Evolutionary conservation across 2,329 filamentous ascomycete species (phyloP).

Genomic region (Incumbomyces lentus): DNA sequence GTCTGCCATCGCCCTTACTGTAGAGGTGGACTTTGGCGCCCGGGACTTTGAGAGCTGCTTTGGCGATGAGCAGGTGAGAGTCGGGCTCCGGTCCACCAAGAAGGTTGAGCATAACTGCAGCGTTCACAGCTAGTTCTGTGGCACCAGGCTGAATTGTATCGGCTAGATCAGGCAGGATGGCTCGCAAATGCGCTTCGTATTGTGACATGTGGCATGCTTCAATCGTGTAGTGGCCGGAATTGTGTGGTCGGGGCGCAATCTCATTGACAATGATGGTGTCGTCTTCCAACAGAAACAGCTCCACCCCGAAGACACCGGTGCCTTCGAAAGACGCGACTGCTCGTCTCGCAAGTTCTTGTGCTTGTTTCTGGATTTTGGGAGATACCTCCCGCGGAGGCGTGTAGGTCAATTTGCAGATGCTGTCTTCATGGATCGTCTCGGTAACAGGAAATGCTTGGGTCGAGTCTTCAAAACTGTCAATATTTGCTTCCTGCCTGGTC

Average conservation of each 20-base stretch:
- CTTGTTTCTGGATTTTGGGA: conserved; percentile 49
- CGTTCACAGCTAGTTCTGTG: conserved; percentile 35
- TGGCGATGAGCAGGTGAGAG: conserved; percentile 50
- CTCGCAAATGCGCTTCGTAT: conserved; percentile 78
- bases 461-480: conserved; percentile 32
- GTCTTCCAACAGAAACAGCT: conserved; percentile 79
- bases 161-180: conserved; percentile 54
- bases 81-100: conserved; percentile 48
- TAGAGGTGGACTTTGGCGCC: conserved; percentile 71
- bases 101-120: conserved; percentile 46
- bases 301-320: conserved; percentile 88
- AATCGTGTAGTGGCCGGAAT: conserved; percentile 91
- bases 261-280: conserved; percentile 71
- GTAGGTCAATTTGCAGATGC: conserved; percentile 87
- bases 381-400: conserved; percentile 67
- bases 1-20: conserved; percentile 73
- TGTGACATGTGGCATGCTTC: conserved; percentile 85
- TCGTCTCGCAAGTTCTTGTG: conserved; percentile 65
- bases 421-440: conserved; percentile 91
- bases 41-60: conserved; percentile 47
- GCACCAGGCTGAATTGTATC: conserved; percentile 48
- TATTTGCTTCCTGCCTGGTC: conserved; percentile 55
- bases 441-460: conserved; percentile 72
- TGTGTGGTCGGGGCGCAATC: conserved; percentile 73
- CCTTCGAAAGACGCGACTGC: conserved; percentile 74